Conservation (phyloP, 2,329 filamentous ascomycete species). For the Fusarium compactum region DNA sequence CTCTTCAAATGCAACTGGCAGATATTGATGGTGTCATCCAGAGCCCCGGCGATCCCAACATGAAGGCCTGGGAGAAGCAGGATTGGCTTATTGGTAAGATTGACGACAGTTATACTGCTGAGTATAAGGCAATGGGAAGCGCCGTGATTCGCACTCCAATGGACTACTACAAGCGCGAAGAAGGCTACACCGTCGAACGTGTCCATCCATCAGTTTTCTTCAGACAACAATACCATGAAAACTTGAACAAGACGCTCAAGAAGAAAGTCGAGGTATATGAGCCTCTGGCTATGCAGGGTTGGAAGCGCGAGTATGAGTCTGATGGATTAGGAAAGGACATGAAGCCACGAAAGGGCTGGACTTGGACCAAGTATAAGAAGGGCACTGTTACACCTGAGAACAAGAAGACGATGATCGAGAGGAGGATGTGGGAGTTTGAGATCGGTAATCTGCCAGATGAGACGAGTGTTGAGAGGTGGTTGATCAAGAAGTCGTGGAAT, state of each 20-base stretch:
- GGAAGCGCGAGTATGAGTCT: constrained; percentile 5
- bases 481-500: constrained; percentile 15
- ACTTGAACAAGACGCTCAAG: constrained; percentile 8
- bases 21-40: constrained; percentile 6
- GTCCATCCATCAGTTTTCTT: constrained; percentile 14
- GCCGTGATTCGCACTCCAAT: constrained; percentile 6
- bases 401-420: constrained; percentile 3
- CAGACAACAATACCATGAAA: constrained; percentile 3
- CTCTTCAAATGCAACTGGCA: constrained; percentile 7
- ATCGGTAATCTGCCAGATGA: constrained; percentile 9
- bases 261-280: constrained; percentile 4
- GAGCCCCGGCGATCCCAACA: background rate
- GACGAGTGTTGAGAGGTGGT: constrained; percentile 12
- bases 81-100: constrained; percentile 12
- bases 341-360: constrained; percentile 14
- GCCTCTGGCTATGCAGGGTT: constrained; percentile 3
- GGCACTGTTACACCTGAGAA: background rate
- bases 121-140: constrained; percentile 7
- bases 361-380: constrained; percentile 14
- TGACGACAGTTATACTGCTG: constrained; percentile 3
- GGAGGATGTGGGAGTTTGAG: constrained; percentile 19
- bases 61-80: background rate
- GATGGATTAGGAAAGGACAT: background rate
- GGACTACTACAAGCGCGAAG: constrained; percentile 2
- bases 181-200: constrained; percentile 12